Conservation (phyloP, 495 filamentous ascomycete species). For the Penicillium subrubescens region DNA sequence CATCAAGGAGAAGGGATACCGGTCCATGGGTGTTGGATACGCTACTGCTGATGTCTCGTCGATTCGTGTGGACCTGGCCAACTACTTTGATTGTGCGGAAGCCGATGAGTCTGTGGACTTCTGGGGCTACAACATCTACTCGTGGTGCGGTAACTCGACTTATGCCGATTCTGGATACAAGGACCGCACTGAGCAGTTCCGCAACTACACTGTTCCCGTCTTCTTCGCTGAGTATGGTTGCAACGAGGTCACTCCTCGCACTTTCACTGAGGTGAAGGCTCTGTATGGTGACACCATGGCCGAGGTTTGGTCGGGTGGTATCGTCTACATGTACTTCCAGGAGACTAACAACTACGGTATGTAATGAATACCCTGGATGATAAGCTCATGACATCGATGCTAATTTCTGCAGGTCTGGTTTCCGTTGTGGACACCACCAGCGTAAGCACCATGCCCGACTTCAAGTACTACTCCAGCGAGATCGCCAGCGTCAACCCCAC, state of each 20-base stretch:
- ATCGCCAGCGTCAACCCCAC: slow-evolving; percentile 70
- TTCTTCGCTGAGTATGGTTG: slow-evolving; percentile 99
- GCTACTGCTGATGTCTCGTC: slow-evolving; percentile 86
- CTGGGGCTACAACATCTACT: slow-evolving; percentile 99
- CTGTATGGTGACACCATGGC: slow-evolving; percentile 84
- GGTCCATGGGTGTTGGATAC: slow-evolving; percentile 86
- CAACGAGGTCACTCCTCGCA: slow-evolving; percentile 73
- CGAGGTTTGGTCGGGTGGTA: slow-evolving; percentile 85
- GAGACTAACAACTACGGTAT: slow-evolving; percentile 87
- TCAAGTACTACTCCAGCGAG: slow-evolving; percentile 68
- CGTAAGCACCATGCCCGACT: slow-evolving; percentile 70
- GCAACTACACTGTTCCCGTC: slow-evolving; percentile 82
- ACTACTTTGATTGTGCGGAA: slow-evolving; percentile 91
- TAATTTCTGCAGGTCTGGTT: slow-evolving; percentile 60
- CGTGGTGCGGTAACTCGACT: slow-evolving; percentile 87
- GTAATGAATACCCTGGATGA: no score
- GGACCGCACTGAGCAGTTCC: slow-evolving; percentile 77
- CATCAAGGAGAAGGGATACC: slow-evolving; percentile 76
- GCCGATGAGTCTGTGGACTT: slow-evolving; percentile 74
- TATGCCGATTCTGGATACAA: slow-evolving; percentile 76
- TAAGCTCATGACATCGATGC: not conserved
- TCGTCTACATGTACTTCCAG: slow-evolving; percentile 97
- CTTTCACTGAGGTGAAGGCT: slow-evolving; percentile 83
- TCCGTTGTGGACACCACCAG: slow-evolving; percentile 59
- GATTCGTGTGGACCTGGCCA: slow-evolving; percentile 75